phyloP scores from a whole-genome alignment of 495 filamentous ascomycete species.

The Chaetomium tenue region DNA sequence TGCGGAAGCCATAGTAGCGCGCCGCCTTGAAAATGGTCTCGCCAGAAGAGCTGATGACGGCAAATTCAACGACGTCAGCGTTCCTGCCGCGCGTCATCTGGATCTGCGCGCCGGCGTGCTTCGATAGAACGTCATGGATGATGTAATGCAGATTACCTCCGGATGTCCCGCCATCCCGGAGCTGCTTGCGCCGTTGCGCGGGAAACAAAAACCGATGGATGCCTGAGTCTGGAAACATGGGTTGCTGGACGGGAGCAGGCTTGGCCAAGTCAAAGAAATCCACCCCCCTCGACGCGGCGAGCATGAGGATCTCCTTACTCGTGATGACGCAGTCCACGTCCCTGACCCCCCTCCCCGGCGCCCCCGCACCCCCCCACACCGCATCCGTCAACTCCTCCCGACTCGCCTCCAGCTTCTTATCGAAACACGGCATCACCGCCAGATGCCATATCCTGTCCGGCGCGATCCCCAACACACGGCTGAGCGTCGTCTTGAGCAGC shows the following conservation, averaged over 20 bases:
- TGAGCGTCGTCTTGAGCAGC: slow-evolving; percentile 79
- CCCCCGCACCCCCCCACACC: slow-evolving; percentile 59
- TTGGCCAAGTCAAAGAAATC: slow-evolving; percentile 68
- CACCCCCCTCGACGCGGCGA: slow-evolving; percentile 74
- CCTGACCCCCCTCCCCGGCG: slow-evolving; percentile 57
- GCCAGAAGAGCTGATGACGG: slow-evolving; percentile 54
- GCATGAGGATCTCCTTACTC: slow-evolving; percentile 82
- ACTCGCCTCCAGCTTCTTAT: slow-evolving; percentile 97
- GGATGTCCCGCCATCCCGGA: slow-evolving; percentile 63
- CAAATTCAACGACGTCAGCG: slow-evolving; percentile 82
- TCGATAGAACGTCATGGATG: slow-evolving; percentile 65
- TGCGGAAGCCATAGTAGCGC: slow-evolving; percentile 93
- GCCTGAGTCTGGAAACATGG: slow-evolving; percentile 64
- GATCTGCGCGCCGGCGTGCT: slow-evolving; percentile 65
- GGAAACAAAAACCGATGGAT: slow-evolving; percentile 73
- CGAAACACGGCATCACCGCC: slow-evolving; percentile 96
- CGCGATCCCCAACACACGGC: slow-evolving; percentile 63
- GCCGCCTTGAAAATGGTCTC: slow-evolving; percentile 72
- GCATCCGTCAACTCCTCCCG: slow-evolving; percentile 85
- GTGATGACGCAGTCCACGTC: slow-evolving; percentile 99
- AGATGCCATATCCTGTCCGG: slow-evolving; percentile 89
- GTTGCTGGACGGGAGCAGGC: slow-evolving; percentile 43
- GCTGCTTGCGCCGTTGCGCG: slow-evolving; percentile 28
- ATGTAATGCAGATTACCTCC: slow-evolving; percentile 87
- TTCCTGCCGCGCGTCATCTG: slow-evolving; percentile 75